phyloP scores from a whole-genome alignment of 768 basidiomycete genomes.

The Dioszegia aurantiaca region DNA sequence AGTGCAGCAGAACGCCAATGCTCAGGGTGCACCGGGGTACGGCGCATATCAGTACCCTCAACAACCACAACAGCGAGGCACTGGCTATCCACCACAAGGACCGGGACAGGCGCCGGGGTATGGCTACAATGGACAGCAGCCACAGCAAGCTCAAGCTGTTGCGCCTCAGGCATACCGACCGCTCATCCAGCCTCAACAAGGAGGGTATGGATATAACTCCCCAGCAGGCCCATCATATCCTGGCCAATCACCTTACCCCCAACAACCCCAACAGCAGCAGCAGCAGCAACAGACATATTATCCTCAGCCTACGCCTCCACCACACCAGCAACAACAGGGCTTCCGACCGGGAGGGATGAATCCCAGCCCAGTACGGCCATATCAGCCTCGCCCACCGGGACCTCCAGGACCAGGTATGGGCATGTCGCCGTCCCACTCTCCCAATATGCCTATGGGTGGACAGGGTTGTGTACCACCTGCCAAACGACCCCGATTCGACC shows the following conservation, averaged over 20 bases:
- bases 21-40: background rate
- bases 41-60: conserved; percentile 24
- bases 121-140: conserved; percentile 17
- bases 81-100: background rate
- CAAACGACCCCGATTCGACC: conserved; percentile 85
- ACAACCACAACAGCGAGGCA: conserved; percentile 10
- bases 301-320: conserved; percentile 55
- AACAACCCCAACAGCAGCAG: conserved; percentile 57
- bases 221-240: conserved; percentile 53
- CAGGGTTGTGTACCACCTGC: conserved; percentile 78
- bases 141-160: conserved; percentile 19
- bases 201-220: conserved; percentile 4
- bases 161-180: background rate
- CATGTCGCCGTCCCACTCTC: background rate
- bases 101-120: conserved; percentile 7
- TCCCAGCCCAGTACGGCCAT: conserved; percentile 7
- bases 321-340: conserved; percentile 30
- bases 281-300: conserved; percentile 60
- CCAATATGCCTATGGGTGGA: background rate
- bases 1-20: background rate
- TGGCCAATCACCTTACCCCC: background rate
- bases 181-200: background rate
- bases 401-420: conserved; percentile 4
- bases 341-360: conserved; percentile 18
- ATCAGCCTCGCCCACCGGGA: conserved; percentile 12